Evolutionary conservation across 768 basidiomycete species (phyloP).

Genomic region (Termitomyces sp.): DNA sequence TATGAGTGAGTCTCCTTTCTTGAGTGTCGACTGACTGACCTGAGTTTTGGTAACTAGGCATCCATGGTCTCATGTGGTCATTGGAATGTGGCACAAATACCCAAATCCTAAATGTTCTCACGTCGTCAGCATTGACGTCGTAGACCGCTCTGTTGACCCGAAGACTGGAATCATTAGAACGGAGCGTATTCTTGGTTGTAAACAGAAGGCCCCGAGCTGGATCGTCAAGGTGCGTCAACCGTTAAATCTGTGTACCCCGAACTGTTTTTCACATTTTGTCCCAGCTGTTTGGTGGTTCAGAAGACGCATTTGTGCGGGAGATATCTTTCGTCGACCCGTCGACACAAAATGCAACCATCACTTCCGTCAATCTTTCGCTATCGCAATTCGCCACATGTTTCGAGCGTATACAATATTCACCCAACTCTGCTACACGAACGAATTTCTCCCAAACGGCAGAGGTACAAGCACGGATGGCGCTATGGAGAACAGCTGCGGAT

Average conservation of each 20-base stretch:
- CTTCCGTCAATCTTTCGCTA: slow-evolving; percentile 88
- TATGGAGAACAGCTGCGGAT: slow-evolving; percentile 81
- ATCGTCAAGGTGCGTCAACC: slow-evolving; percentile 73
- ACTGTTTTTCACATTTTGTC: background rate
- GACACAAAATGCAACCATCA: slow-evolving; percentile 74
- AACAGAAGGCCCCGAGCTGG: slow-evolving; percentile 89
- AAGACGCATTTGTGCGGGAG: slow-evolving; percentile 93
- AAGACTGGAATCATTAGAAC: slow-evolving; percentile 86
- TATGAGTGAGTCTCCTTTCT: slow-evolving; percentile 65
- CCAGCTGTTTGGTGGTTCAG: slow-evolving; percentile 89
- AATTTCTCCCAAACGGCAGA: slow-evolving; percentile 87
- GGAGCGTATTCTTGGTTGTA: slow-evolving; percentile 85
- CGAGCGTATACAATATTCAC: slow-evolving; percentile 85
- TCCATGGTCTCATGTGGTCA: slow-evolving; percentile 86
- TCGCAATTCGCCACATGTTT: slow-evolving; percentile 94
- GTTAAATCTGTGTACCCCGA: background rate
- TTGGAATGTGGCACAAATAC: slow-evolving; percentile 95
- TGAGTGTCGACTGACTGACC: slow-evolving; percentile 9
- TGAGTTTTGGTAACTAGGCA: slow-evolving; percentile 44
- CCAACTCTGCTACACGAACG: slow-evolving; percentile 58
- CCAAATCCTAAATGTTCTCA: slow-evolving; percentile 91
- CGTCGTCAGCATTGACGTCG: slow-evolving; percentile 81
- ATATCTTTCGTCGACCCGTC: slow-evolving; percentile 90
- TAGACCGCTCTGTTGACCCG: slow-evolving; percentile 81
- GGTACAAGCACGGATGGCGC: slow-evolving; percentile 74